These are phyloP conservation scores for Isoetes taiwanensis DNA, from an alignment of 75 land plant species.

Conservation along the genomic window DNA sequence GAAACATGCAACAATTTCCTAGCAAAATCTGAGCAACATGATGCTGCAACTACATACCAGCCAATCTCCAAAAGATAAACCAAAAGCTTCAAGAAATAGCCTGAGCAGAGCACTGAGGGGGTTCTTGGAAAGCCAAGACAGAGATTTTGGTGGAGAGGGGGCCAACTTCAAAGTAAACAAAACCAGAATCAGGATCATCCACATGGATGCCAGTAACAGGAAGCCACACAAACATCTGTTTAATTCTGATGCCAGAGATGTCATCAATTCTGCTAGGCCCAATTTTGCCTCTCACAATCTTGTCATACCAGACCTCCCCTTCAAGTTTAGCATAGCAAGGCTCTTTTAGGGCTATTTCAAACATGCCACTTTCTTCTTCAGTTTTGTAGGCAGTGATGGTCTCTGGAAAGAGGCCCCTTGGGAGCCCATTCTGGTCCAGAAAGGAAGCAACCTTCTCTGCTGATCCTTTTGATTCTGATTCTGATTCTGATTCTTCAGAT, in stretches of 20 bases:
- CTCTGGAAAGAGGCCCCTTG: constrained; percentile 57
- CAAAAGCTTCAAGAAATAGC: too few relatives aligned
- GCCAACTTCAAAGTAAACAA: constrained; percentile 84
- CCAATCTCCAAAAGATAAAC: too few relatives aligned
- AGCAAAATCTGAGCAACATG: too few relatives aligned
- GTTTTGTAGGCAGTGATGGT: constrained; percentile 30
- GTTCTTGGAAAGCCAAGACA: constrained; percentile 51
- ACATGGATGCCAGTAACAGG: constrained; percentile 60
- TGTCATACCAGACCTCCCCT: constrained; percentile 38
- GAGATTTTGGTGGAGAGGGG: constrained; percentile 51
- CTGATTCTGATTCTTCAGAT: too few relatives aligned
- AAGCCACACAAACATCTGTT: constrained; percentile 76
- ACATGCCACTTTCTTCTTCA: constrained; percentile 33
- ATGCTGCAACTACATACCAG: too few relatives aligned
- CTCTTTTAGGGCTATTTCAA: constrained; percentile 36
- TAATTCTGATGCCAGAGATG: constrained; percentile 51
- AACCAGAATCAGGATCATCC: constrained; percentile 51
- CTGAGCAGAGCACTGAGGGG: constrained; percentile 68
- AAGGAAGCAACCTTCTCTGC: too few relatives aligned
- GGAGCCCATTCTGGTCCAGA: constrained; percentile 45
- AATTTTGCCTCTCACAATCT: constrained; percentile 41
- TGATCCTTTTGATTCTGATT: too few relatives aligned
- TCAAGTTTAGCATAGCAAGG: constrained; percentile 58
- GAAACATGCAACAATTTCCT: too few relatives aligned
- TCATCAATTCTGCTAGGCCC: constrained; percentile 46